Percentiles rank a stretch among this genome's conserved stretches.
phyloP scores from a whole-genome alignment of 495 filamentous ascomycete species.

The Friedmanniomyces simplex region DNA sequence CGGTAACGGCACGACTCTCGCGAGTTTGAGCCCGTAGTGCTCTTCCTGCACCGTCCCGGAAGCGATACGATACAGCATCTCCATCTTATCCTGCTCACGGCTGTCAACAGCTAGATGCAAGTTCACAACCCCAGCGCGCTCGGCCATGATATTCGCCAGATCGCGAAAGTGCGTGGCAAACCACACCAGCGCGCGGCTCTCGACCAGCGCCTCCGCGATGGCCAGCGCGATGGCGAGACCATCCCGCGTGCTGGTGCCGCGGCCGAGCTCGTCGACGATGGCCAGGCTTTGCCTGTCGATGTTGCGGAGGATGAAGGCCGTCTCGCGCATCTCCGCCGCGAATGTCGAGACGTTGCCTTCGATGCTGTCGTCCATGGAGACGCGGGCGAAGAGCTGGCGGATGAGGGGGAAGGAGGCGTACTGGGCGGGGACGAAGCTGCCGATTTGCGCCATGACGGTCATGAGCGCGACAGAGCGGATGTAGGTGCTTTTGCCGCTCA shows the following conservation, averaged over 20 bases:
- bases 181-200: constrained; percentile 66
- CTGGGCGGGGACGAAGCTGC: constrained; percentile 78
- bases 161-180: constrained; percentile 90
- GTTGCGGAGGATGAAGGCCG: constrained; percentile 79
- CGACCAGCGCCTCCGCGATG: constrained; percentile 74
- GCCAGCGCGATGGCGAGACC: constrained; percentile 83
- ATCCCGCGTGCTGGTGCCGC: constrained; percentile 82
- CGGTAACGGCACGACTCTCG: constrained; percentile 65
- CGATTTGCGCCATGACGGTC: constrained; percentile 85
- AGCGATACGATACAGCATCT: constrained; percentile 73
- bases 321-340: constrained; percentile 90
- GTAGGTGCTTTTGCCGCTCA: constrained; percentile 96
- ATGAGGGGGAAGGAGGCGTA: constrained; percentile 74
- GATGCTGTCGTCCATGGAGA: constrained; percentile 78
- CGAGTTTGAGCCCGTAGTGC: constrained; percentile 71
- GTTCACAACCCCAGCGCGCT: constrained; percentile 65
- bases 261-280: constrained; percentile 86
- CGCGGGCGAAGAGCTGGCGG: constrained; percentile 73
- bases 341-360: constrained; percentile 91
- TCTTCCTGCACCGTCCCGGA: constrained; percentile 59
- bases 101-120: constrained; percentile 68
- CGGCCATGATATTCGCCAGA: constrained; percentile 63
- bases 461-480: constrained; percentile 78
- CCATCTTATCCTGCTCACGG: constrained; percentile 44
- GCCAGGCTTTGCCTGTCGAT: constrained; percentile 49